Conservation (phyloP, 1,139 yeast genomes). For the Hemisphaericaspora xylanilytica region DNA sequence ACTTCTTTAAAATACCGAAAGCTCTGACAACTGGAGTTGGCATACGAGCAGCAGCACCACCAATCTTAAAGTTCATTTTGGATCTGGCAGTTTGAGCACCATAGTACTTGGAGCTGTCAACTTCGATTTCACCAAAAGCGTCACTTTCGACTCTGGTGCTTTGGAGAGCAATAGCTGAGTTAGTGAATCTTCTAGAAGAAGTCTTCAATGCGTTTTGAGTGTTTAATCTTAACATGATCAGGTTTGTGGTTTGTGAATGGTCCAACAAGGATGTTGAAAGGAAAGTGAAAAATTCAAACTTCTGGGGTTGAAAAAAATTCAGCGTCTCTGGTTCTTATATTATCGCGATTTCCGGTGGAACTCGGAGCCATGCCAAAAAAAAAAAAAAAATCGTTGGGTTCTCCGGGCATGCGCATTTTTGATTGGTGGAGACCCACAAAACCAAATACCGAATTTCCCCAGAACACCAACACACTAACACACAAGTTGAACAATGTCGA, state of each 20-base stretch:
- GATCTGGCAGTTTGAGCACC: conserved; percentile 99
- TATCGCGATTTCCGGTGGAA: background rate
- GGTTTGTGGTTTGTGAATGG: background rate
- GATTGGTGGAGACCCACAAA: background rate
- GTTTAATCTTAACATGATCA: conserved; percentile 32
- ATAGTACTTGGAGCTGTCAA: conserved; percentile 83
- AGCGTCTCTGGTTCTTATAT: background rate
- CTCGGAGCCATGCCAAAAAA: too few species aligned
- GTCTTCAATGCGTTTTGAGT: conserved; percentile 16
- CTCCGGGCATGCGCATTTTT: too few species aligned
- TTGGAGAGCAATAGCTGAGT: conserved; percentile 24
- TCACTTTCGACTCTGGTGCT: conserved; percentile 77
- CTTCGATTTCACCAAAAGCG: conserved; percentile 95
- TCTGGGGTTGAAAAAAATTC: conserved; percentile 4
- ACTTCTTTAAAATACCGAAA: conserved; percentile 90
- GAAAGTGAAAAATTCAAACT: background rate
- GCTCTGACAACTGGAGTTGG: conserved; percentile 90
- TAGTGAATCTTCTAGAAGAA: conserved; percentile 27
- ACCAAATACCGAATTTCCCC: background rate
- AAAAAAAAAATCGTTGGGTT: too few species aligned
- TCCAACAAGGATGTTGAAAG: conserved; percentile 1
- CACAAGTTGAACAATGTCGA: background rate
- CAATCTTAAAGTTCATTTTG: conserved; percentile 89
- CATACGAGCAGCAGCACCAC: conserved; percentile 86
- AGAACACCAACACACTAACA: background rate